These are phyloP conservation scores for Eragrostis nindensis DNA, from an alignment of 176 grass and related monocot genomes.

Conservation along the genomic window DNA sequence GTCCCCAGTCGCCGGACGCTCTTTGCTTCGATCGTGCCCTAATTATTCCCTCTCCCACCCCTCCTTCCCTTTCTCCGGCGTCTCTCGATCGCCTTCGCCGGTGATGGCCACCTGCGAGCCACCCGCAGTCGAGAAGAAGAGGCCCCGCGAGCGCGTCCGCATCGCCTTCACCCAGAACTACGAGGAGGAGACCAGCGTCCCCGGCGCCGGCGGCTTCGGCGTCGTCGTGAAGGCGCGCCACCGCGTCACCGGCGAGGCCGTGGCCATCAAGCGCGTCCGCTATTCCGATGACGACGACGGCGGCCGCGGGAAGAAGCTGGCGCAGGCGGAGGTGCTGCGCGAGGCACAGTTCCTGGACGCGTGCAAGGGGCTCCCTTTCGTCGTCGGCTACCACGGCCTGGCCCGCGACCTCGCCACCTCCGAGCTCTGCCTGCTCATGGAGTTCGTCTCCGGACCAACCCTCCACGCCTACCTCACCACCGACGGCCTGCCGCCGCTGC, in stretches of 20 bases:
- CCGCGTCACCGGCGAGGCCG: neutral
- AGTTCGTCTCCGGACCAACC: conserved; percentile 17
- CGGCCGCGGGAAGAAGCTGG: no score
- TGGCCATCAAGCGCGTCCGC: neutral
- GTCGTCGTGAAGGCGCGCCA: no score
- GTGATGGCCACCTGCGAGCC: no score
- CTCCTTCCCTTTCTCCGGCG: no score
- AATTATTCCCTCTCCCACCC: no score
- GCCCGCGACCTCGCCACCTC: neutral
- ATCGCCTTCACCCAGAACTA: neutral
- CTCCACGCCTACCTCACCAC: neutral
- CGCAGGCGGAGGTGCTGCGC: neutral
- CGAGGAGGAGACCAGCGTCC: neutral
- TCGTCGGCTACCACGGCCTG: conserved; percentile 30
- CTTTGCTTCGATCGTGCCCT: no score
- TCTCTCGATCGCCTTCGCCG: no score
- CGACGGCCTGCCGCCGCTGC: neutral
- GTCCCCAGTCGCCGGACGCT: no score
- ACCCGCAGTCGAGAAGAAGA: no score
- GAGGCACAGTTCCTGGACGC: conserved; percentile 8
- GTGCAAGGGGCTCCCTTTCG: neutral
- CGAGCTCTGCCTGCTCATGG: no score
- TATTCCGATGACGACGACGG: neutral
- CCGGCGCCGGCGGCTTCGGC: neutral
- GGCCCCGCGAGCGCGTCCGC: neutral